A percentile compares a stretch with the other conserved stretches of the same genome.
phyloP scores from a whole-genome alignment of 2,329 filamentous ascomycete genomes.

The Grosmannia penicillata region DNA sequence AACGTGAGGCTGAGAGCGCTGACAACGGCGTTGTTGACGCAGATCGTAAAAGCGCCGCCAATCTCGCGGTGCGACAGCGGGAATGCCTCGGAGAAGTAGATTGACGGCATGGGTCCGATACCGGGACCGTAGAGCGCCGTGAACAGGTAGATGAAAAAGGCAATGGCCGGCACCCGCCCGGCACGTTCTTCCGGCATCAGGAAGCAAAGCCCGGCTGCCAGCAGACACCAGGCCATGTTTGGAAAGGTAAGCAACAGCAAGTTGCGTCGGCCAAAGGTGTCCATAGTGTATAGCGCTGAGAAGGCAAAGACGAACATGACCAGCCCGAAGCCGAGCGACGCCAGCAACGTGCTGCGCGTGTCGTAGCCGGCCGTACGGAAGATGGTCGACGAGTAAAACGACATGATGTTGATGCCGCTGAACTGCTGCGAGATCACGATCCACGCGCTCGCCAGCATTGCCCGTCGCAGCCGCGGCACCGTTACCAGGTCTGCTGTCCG shows the following conservation, averaged over 20 bases:
- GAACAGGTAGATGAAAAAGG: slow-evolving; percentile 23
- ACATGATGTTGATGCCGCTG: slow-evolving; percentile 33
- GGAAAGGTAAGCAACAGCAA: slow-evolving; percentile 52
- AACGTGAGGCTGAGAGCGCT: slow-evolving; percentile 14
- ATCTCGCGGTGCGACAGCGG: slow-evolving; percentile 56
- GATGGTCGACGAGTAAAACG: slow-evolving; percentile 32
- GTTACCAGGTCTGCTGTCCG: slow-evolving; percentile 43
- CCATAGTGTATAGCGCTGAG: slow-evolving; percentile 49
- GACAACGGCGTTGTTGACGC: slow-evolving; percentile 47
- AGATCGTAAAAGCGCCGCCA: slow-evolving; percentile 56
- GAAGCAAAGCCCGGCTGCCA: slow-evolving; percentile 39
- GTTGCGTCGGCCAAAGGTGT: slow-evolving; percentile 47
- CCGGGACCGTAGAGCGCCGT: slow-evolving; percentile 17
- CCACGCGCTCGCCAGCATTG: slow-evolving; percentile 49
- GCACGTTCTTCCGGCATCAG: slow-evolving; percentile 21
- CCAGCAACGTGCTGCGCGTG: slow-evolving; percentile 22
- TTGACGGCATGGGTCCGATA: slow-evolving; percentile 53
- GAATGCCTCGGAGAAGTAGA: slow-evolving; percentile 55
- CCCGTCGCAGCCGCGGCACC: slow-evolving; percentile 40
- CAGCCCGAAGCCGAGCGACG: slow-evolving; percentile 30
- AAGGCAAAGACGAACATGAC: slow-evolving; percentile 53
- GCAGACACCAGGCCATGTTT: slow-evolving; percentile 46
- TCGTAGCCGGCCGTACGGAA: slow-evolving; percentile 26
- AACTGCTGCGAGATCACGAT: slow-evolving; percentile 56
- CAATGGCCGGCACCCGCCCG: slow-evolving; percentile 28